A percentile compares a stretch with the other conserved stretches of the same genome.
phyloP scores from a whole-genome alignment of 2,329 filamentous ascomycete genomes.

The Penicillium brevicompactum region DNA sequence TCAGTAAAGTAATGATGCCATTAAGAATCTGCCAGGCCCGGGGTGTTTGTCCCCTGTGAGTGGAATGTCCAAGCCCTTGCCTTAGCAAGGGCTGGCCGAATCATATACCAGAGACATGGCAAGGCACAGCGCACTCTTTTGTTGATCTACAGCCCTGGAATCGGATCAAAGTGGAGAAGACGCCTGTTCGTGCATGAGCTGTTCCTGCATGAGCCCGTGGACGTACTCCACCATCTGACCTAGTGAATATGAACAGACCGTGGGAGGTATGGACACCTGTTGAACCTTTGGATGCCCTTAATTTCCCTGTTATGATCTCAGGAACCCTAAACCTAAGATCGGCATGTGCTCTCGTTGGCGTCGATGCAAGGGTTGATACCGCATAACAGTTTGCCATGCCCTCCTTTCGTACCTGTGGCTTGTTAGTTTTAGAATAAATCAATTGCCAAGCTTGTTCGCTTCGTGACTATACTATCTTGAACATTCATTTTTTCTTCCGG shows the following conservation, averaged over 20 bases:
- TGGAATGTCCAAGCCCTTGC: conserved; percentile 24
- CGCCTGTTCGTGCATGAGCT: conserved; percentile 3
- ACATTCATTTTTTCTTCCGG: conserved; percentile 7
- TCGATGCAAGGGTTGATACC: conserved; percentile 19
- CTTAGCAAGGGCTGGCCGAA: conserved; percentile 21
- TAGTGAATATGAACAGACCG: background rate
- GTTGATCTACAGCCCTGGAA: conserved; percentile 5
- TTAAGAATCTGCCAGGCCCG: conserved; percentile 11
- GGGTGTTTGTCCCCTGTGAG: conserved; percentile 11
- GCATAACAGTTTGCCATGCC: conserved; percentile 5
- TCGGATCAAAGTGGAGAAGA: background rate
- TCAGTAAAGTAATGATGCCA: background rate
- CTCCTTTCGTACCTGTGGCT: conserved; percentile 2
- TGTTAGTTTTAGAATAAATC: conserved; percentile 4
- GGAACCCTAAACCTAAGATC: conserved; percentile 10
- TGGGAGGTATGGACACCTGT: conserved; percentile 10
- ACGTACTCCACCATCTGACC: background rate
- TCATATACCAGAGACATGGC: background rate
- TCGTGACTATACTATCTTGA: conserved; percentile 15
- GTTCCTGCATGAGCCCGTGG: conserved; percentile 3
- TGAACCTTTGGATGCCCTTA: conserved; percentile 8
- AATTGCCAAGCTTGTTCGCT: background rate
- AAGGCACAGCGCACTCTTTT: background rate
- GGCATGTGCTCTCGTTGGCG: conserved; percentile 10
- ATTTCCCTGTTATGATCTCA: conserved; percentile 7